Base-by-base conservation (phyloP, 371 early-diverging fungal genomes). In the Globomyces sp. region DNA sequence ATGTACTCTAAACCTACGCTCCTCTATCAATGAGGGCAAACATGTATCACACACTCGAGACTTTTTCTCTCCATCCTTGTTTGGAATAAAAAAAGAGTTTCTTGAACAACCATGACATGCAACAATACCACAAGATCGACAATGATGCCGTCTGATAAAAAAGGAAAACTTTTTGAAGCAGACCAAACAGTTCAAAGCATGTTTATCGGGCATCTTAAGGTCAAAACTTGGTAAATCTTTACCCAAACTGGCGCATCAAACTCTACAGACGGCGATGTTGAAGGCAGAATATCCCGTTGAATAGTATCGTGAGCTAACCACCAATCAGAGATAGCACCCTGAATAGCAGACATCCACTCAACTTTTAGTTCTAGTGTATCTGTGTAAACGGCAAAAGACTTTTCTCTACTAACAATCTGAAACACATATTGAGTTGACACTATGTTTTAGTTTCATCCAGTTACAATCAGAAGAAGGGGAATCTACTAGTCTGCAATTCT, bases 211-310 rank as follows among this genome's bases (percentile, higher is more conserved):
- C 39, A 71, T 68, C 67, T 64, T 24, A 24, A 24, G 24, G 24
- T 24, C 24, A 24, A 42, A 34, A 6, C 13, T 36, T n/a, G 2
- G 45, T 41, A 8, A 1, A 52, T 10, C 34, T 51, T 10, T 48
- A 84, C 83, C 89, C 89, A 89, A 0, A 89, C 82, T 0, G 88
- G 89, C 8, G 88, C 88, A 47, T 77, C 79, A 63, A 84, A 89
- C 66, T 86, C 79, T 45, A 82, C 79, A 2, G 84, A 5, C 9
- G 61, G 24, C 43, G 46, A 49, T 5, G 42, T 42, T 9, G 61
- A 37, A 10, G 61, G 61, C 62, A 63, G 55, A 45, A 64, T 61
- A n/a, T 60, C 24, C 42, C 24, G 24, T 24, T 68, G 64, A 3
- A 39, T 24, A 10, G 53, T 48, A 2, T 24, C 6, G 44, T 60